Percentiles rank a stretch among this genome's conserved stretches.
Evolutionary conservation across 257 asterid species (phyloP).

Genomic region (Petrea volubilis): DNA sequence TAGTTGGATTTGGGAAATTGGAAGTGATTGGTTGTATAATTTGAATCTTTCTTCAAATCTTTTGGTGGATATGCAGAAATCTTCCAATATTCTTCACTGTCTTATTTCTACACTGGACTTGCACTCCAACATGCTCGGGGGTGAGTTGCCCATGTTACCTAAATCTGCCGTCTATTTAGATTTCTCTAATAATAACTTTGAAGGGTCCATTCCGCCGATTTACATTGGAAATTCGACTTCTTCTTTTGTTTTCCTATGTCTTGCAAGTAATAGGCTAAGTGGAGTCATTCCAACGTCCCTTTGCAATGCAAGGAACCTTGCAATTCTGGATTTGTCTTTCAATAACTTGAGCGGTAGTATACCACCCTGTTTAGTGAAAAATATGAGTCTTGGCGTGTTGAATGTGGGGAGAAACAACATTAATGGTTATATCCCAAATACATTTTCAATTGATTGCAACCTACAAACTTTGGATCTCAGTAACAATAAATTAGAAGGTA

Average conservation of each 20-base stretch:
- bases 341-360: too few relatives aligned
- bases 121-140: slow-evolving; percentile 26
- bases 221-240: neutral
- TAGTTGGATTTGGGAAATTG: slow-evolving; percentile 49
- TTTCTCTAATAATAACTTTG: too few relatives aligned
- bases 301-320: slow-evolving; percentile 33
- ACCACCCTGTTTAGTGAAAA: too few relatives aligned
- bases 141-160: slow-evolving; percentile 18
- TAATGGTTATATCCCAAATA: slow-evolving; percentile 4
- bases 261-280: slow-evolving; percentile 28
- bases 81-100: neutral
- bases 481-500: slow-evolving; percentile 22
- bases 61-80: slow-evolving; percentile 22
- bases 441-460: neutral
- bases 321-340: slow-evolving; percentile 29
- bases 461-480: slow-evolving; percentile 25
- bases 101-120: neutral
- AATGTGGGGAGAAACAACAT: too few relatives aligned
- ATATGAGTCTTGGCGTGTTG: too few relatives aligned
- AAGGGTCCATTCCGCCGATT: neutral
- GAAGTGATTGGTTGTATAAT: accelerated
- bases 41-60: slow-evolving; percentile 35
- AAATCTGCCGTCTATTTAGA: neutral
- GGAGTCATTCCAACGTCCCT: slow-evolving; percentile 48
- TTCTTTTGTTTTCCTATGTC: slow-evolving; percentile 19